phyloP scores from a whole-genome alignment of 495 filamentous ascomycete genomes.

The Tuber umbilicatum region DNA sequence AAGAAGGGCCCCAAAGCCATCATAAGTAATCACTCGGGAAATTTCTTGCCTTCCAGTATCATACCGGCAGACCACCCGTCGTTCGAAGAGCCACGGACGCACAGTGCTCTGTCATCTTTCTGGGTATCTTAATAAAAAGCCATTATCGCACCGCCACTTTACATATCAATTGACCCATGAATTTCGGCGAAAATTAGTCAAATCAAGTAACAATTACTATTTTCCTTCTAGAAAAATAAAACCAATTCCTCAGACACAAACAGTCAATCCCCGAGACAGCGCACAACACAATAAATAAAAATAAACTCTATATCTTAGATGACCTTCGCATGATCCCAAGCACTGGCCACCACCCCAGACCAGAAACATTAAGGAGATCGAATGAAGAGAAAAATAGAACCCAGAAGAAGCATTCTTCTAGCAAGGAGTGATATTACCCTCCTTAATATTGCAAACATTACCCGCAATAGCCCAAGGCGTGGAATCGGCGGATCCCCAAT shows the following conservation, averaged over 20 bases:
- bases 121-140: background rate
- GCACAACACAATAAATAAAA: background rate
- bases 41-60: background rate
- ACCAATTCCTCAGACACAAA: background rate
- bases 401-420: background rate
- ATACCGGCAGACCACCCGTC: background rate
- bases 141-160: too few relatives aligned
- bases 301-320: background rate
- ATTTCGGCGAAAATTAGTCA: background rate
- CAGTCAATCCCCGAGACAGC: background rate
- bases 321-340: background rate
- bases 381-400: background rate
- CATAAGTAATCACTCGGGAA: background rate
- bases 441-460: conserved; percentile 17
- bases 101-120: background rate
- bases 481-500: conserved; percentile 34
- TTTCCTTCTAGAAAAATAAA: conserved; percentile 1
- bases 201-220: background rate
- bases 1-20: background rate
- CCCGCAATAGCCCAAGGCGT: conserved; percentile 30
- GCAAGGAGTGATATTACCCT: conserved; percentile 32
- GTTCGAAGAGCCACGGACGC: background rate
- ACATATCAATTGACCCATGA: background rate
- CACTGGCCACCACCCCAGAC: background rate
- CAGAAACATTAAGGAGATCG: background rate